Base-by-base conservation (phyloP, 805 yeast genomes). In the Saturnispora quitensis region DNA sequence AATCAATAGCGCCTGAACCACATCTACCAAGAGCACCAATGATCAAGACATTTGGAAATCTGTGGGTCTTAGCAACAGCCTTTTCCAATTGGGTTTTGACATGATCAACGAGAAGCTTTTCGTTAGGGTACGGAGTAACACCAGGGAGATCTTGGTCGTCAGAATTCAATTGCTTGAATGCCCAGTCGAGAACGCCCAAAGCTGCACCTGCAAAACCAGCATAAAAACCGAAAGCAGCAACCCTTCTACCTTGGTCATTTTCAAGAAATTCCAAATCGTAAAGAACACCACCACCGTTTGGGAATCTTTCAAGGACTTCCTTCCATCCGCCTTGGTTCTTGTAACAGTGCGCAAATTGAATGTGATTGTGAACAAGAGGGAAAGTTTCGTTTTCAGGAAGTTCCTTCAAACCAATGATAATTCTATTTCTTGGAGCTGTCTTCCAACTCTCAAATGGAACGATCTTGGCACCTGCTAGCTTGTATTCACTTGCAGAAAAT, bases 161-260 rank as follows among this genome's bases (percentile, higher is more conserved):
- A 8, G 76, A 54, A 67, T 86, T 84, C 38, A 81, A 70, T 68
- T 87, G 91, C 70, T 91, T 91, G 73, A 86, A 84, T 48, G 95
- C 86, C 97, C 98, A 93, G 69, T 89, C 96, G 68, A 80, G 80
- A 48, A 91, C 75, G 62, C 99, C 99, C 51, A 93, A 72, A 34
- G 99, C 99, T 35, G 99, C 99, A 63, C 99, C 99, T 6, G 98
- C 99, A 68, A 93, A 93, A n/a, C 99, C 99, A 44, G 99, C 99
- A 68, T 91, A 91, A 75, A 80, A 93, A n/a, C 99, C 99, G 67
- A 93, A 93, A 8, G 99, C 99, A 44, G 99, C 99, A 28, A 93
- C 99, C 72, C 99, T 86, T 76, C 99, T 86, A 35, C 98, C 98
- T 64, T 80, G 82, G 61, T 86, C 97, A 67, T 93, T 89, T 68